Evolutionary conservation across 1,139 yeast species (phyloP).

Genomic region (Hansenula anomala): DNA sequence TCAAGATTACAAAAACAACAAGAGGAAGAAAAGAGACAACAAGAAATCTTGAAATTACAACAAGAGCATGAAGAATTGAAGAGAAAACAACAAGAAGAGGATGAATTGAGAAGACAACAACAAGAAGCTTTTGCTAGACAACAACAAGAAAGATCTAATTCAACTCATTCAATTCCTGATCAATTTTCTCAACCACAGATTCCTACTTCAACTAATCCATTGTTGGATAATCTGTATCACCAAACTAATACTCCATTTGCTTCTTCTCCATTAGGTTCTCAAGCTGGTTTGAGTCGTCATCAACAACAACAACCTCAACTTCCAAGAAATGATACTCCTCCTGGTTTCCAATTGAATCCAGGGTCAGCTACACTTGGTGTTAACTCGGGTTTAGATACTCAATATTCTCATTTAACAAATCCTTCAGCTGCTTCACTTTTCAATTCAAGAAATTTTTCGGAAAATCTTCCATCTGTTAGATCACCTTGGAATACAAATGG

Average conservation of each 20-base stretch:
- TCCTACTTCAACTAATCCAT: neutral
- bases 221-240: constrained; percentile 1
- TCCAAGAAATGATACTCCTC: neutral
- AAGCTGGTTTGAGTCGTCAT: neutral
- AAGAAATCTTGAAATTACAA: constrained; percentile 2
- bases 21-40: constrained; percentile 18
- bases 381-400: neutral
- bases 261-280: neutral
- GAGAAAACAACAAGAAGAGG: constrained; percentile 4
- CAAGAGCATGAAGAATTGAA: constrained; percentile 3
- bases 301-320: neutral
- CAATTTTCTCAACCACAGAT: constrained; percentile 1
- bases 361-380: neutral
- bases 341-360: neutral
- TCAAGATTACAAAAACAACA: constrained; percentile 17
- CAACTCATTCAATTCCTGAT: constrained; percentile 1
- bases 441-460: neutral
- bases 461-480: neutral
- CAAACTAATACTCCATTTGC: neutral
- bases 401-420: neutral
- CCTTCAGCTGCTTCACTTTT: neutral
- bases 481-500: constrained; percentile 3
- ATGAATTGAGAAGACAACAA: constrained; percentile 8
- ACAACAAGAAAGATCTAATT: constrained; percentile 1
- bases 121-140: constrained; percentile 12